Percentiles rank a stretch among this genome's conserved stretches.
These are phyloP conservation scores for Chlamydomonas sp. DNA, from an alignment of 139 green algal genomes.

Conservation along the genomic window DNA sequence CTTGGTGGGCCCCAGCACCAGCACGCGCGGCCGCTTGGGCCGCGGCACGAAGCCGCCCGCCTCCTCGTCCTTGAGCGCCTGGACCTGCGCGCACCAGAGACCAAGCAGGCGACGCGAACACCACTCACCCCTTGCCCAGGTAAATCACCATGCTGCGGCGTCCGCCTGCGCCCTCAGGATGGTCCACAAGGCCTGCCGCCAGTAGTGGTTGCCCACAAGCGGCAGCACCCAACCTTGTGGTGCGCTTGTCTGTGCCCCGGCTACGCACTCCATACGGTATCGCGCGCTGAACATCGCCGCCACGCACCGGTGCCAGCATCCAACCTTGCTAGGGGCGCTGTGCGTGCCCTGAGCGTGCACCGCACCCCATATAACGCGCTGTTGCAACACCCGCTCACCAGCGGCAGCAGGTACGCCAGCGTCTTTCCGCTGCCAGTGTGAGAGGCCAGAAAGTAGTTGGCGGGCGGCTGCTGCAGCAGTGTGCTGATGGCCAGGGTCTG, in stretches of 20 bases:
- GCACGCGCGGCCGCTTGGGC: constrained; percentile 76
- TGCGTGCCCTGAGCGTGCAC: too few relatives aligned
- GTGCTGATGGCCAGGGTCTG: constrained; percentile 82
- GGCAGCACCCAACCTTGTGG: not conserved
- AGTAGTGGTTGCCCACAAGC: not conserved
- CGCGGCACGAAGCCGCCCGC: constrained; percentile 52
- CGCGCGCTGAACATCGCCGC: too few relatives aligned
- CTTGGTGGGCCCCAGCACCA: constrained; percentile 89
- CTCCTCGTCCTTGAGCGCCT: constrained; percentile 79
- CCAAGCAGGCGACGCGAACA: not conserved
- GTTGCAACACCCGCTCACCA: constrained; percentile 60
- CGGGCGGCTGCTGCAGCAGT: not conserved
- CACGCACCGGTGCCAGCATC: too few relatives aligned
- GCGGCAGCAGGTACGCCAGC: constrained; percentile 94
- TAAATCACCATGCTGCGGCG: not conserved
- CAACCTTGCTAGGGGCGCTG: too few relatives aligned
- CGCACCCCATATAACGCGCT: too few relatives aligned
- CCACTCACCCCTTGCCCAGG: not conserved
- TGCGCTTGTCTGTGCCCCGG: too few relatives aligned
- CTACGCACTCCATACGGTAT: too few relatives aligned
- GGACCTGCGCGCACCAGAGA: constrained; percentile 56
- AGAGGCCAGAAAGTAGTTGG: constrained; percentile 85
- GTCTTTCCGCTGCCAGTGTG: constrained; percentile 97
- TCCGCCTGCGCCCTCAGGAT: not conserved
- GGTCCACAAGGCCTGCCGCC: not conserved